Base-by-base conservation (phyloP, 169 alveolate genomes). In the Plasmodium cynomolgi region DNA sequence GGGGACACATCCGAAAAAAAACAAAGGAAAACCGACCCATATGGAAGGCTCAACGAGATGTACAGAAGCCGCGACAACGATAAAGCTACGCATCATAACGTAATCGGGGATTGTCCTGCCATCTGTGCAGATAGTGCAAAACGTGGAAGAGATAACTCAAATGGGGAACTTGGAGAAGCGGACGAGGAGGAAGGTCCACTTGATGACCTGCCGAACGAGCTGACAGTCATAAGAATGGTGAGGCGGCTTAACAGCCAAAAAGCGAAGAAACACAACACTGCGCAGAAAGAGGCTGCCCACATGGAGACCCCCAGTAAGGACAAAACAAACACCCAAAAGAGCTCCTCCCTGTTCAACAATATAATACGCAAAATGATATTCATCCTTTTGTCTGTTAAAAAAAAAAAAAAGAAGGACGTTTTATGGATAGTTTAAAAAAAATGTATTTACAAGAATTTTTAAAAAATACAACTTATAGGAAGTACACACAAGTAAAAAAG, bases 351-450 rank as follows among this genome's bases (percentile, higher is more conserved):
- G 23, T 47, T 44, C 34, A 74, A 80, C n/a, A 15, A 90, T 56
- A 90, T 80, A 29, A 44, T 90, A 4, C 73, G 54, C 29, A 90
- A 68, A 90, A 90, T 90, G 91, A 13, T 90, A 62, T 90, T 80
- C 72, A 41, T 90, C 50, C 82, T 80, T 90, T 41, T 90, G 23
- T 33, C n/a, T 39, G 33, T 90, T 80, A 74, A 90, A 44, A 85
- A 75, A 90, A 90, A 90, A 90, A 90, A 41, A 39, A 79, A 88
- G 31, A 88, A 20, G 94, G 94, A 7, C 41, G 75, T 26, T 90
- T 90, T 79, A 90, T 90, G 41, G 94, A 90, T 79, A 90, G 50
- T 20, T 90, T 90, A 80, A 90, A 90, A 90, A 79, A 90, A 90
- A 90, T 80, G 77, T 90, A 90, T 41, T 62, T 90, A 68, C 29